Evolutionary conservation across 2,329 filamentous ascomycete genomes (phyloP).

Genomic region (Calycina herbarum): DNA sequence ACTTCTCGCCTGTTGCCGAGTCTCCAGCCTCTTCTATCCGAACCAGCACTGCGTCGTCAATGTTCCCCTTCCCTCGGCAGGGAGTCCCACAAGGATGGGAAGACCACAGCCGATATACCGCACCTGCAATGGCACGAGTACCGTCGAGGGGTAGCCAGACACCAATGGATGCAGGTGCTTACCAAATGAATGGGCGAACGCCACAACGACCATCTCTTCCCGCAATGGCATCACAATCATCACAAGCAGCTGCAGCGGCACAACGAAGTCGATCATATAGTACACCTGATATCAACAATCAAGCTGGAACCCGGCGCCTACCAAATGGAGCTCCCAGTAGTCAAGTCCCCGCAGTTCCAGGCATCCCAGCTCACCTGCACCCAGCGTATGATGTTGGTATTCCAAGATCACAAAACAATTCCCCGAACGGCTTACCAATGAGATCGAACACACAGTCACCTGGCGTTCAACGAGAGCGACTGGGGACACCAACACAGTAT

Average conservation of each 20-base stretch:
- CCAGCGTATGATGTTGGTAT: slow-evolving; percentile 61
- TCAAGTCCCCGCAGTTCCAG: slow-evolving; percentile 68
- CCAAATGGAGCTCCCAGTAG: slow-evolving; percentile 51
- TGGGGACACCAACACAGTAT: slow-evolving; percentile 44
- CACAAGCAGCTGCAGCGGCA: slow-evolving; percentile 52
- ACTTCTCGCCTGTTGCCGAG: slow-evolving; percentile 87
- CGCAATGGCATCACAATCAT: slow-evolving; percentile 59
- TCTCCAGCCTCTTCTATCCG: slow-evolving; percentile 70
- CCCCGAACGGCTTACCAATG: slow-evolving; percentile 68
- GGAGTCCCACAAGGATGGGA: slow-evolving; percentile 69
- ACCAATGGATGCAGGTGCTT: slow-evolving; percentile 52
- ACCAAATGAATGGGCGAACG: slow-evolving; percentile 62
- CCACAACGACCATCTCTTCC: slow-evolving; percentile 78
- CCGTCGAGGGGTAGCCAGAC: slow-evolving; percentile 76
- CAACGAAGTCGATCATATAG: slow-evolving; percentile 86
- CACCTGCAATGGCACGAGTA: slow-evolving; percentile 79
- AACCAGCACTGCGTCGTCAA: slow-evolving; percentile 72
- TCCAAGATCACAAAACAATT: slow-evolving; percentile 79
- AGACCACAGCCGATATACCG: slow-evolving; percentile 80
- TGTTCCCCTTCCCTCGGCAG: slow-evolving; percentile 80
- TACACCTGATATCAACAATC: slow-evolving; percentile 87
- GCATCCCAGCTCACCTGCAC: slow-evolving; percentile 71
- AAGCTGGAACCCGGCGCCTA: slow-evolving; percentile 56
- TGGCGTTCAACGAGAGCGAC: slow-evolving; percentile 62
- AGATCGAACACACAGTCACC: slow-evolving; percentile 72